Base-by-base conservation (phyloP, 768 basidiomycete genomes). In the Serendipita indica region DNA sequence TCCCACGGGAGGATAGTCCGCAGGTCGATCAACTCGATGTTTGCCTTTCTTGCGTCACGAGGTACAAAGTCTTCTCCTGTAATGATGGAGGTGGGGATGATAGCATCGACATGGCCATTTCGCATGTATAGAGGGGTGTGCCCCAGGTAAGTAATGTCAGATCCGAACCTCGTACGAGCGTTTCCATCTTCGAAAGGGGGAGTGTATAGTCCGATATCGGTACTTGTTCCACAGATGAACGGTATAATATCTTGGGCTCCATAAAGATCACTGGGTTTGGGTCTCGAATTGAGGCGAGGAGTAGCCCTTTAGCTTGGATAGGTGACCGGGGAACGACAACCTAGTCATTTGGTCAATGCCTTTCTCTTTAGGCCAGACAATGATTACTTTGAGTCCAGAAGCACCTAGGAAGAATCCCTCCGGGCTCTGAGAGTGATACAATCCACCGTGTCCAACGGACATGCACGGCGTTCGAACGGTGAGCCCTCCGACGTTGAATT, bases 381-480 rank as follows among this genome's bases (percentile, higher is more conserved):
- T n/a, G 10, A 10, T 28, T 28, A 87, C 90, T 76, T 96, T 96
- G 39, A 97, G 67, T 0, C 92, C 92, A 0, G 89, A 74, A 5
- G 89, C 91, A 33, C 86, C 91, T 74, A 94, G 78, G 69, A 97
- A 97, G 72, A 84, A 97, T 0, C 86, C 90, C 70, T 97, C 93
- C 2, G 92, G 92, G 59, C 88, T 90, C 70, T 97, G 92, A 4
- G 89, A 93, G 66, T 97, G 92, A 67, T 96, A 97, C 60, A 93
- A 70, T 22, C 85, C 92, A 39, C 92, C 92, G 66, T 97, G 92
- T 12, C 72, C 76, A n/a, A 97, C 93, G 5, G 89, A 80, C 83
- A 92, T 92, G 6, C 87, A 86, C 1, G 91, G 91, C 32, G 86
- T 83, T 25, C 88, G 80, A 49, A 91, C 79, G 0, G 88, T 92